A percentile compares a stretch with the other conserved stretches of the same genome.
phyloP scores from a whole-genome alignment of 371 early-diverging fungal genomes.

The Syncephalastrum racemosum region DNA sequence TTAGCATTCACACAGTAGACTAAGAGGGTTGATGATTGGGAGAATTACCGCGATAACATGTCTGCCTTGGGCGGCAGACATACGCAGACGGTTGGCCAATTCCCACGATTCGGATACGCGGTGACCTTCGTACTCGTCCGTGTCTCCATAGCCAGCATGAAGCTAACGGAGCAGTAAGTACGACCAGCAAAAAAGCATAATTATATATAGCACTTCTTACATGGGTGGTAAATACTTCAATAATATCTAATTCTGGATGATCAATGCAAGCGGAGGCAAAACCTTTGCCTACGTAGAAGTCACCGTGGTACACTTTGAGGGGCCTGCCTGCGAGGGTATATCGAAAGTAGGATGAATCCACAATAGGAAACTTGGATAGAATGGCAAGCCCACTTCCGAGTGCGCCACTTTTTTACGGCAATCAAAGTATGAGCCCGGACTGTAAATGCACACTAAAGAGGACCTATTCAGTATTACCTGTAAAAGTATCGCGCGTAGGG shows the following conservation, averaged over 20 bases:
- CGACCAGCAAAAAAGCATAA: neutral
- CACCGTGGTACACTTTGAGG: conserved; percentile 56
- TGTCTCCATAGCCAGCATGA: conserved; percentile 55
- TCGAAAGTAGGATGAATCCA: conserved; percentile 42
- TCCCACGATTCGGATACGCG: conserved; percentile 66
- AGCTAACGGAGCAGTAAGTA: conserved; percentile 29
- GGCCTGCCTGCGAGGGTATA: conserved; percentile 61
- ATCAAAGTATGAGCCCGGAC: neutral
- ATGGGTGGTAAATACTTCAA: conserved; percentile 66
- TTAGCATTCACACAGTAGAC: neutral
- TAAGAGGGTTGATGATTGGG: neutral
- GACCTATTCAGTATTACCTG: conserved; percentile 30
- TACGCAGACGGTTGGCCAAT: conserved; percentile 40
- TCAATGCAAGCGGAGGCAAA: conserved; percentile 50
- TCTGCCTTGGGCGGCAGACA: conserved; percentile 47
- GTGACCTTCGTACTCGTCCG: conserved; percentile 51
- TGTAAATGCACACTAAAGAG: neutral
- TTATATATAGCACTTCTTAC: conserved; percentile 27
- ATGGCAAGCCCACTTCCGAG: conserved; percentile 61
- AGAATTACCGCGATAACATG: conserved; percentile 57
- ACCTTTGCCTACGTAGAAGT: conserved; percentile 66
- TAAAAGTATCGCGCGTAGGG: conserved; percentile 52
- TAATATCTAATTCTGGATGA: conserved; percentile 56
- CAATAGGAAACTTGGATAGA: conserved; percentile 52
- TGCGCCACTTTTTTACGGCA: conserved; percentile 44